Base-by-base conservation (phyloP, 2,329 filamentous ascomycete genomes). In the Trichoderma sp. region DNA sequence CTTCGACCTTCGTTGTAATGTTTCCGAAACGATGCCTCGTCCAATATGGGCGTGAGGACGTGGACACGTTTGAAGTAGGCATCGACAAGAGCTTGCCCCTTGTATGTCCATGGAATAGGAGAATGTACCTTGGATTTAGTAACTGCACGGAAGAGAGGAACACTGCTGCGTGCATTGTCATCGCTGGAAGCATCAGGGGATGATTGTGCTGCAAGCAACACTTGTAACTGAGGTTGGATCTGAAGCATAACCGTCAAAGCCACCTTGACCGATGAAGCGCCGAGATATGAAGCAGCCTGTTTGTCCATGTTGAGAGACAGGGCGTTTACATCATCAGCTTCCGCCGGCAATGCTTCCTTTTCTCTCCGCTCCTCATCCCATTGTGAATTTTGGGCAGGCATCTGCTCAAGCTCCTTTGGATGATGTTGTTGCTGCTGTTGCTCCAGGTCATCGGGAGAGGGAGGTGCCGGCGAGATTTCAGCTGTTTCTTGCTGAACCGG, bases 281-380 rank as follows among this genome's bases (percentile, higher is more conserved):
- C 88, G 6, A 91, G 82, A 74, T 91, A 91, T 4, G 88, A 90
- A 3, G 66, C n/a, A 9, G 87, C 84, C 34, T 86, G 84, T 70
- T 87, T 84, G 23, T 88, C 84, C 9, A 84, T 84, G 83, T 89
- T 63, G 86, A 82, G 57, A 92, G 57, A 92, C 89, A 77, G 92
- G 90, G 78, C 74, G 20, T 71, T 71, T 43, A 71, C 65, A 62
- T 71, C 70, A n/a, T 93, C 91, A 0, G 90, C 90, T 75, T 93
- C 88, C 7, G 83, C 85, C n/a, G 87, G 87, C 67, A 90, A 85
- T 6, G 86, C 82, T 70, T 90, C 88, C 68, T 84, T 81, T 50
- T 83, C 85, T 71, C 85, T 81, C 65, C 85, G 81, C 75, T 87
- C 88, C 77, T 94, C 91, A 73, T 93, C 92, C 87, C 88, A 90